Conservation (phyloP, 2,329 filamentous ascomycete species). For the Aschersonia sp. region DNA sequence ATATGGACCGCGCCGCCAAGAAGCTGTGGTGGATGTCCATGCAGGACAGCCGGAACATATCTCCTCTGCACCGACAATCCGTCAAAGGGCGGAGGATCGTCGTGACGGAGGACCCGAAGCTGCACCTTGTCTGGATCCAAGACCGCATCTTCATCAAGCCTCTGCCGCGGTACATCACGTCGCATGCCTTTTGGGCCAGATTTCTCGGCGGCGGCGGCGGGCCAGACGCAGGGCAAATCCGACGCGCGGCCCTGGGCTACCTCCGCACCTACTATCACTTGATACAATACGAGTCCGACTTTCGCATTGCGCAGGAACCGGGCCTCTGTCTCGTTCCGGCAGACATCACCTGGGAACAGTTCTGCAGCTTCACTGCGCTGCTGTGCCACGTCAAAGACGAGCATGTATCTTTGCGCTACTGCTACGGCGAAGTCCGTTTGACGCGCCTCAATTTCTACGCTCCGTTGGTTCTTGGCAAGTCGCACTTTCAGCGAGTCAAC, state of each 20-base stretch:
- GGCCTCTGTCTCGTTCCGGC: slow-evolving; percentile 13
- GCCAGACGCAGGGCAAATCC: background rate
- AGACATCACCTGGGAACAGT: slow-evolving; percentile 12
- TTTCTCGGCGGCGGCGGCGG: slow-evolving; percentile 2
- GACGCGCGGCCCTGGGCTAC: slow-evolving; percentile 16
- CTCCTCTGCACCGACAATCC: slow-evolving; percentile 21
- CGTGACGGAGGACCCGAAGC: slow-evolving; percentile 21
- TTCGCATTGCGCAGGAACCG: slow-evolving; percentile 13
- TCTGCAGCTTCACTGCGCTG: slow-evolving; percentile 14
- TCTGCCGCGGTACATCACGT: slow-evolving; percentile 20
- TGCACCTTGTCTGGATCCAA: slow-evolving; percentile 27
- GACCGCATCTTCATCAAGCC: slow-evolving; percentile 27
- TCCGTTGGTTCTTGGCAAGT: slow-evolving; percentile 8
- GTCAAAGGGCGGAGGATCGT: slow-evolving; percentile 21
- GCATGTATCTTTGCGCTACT: slow-evolving; percentile 15
- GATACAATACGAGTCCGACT: slow-evolving; percentile 19
- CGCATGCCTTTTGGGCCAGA: slow-evolving; percentile 13
- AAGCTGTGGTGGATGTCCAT: slow-evolving; percentile 9
- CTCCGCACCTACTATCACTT: slow-evolving; percentile 19
- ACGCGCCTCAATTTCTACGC: slow-evolving; percentile 16
- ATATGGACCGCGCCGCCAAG: background rate
- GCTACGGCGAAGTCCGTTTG: slow-evolving; percentile 23
- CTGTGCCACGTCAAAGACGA: slow-evolving; percentile 12
- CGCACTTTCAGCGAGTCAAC: slow-evolving; percentile 10
- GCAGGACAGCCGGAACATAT: slow-evolving; percentile 13